These are phyloP conservation scores for Penicillium cinerascens DNA, from an alignment of 495 filamentous ascomycete genomes.

Conservation along the genomic window DNA sequence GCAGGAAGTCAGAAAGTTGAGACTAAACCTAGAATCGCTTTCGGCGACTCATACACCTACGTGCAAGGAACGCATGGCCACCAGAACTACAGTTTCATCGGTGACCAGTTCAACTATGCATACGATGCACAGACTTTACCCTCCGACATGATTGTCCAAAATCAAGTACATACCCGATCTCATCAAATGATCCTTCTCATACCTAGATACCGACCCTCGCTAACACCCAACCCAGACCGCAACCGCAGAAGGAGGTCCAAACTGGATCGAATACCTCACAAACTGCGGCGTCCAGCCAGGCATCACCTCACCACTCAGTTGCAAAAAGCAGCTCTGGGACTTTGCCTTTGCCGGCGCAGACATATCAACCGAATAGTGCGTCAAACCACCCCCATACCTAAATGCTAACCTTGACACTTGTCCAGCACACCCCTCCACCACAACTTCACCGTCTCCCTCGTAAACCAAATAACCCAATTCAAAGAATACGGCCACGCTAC, in stretches of 20 bases:
- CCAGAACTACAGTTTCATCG: conserved; percentile 50
- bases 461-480: conserved; percentile 40
- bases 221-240: conserved; percentile 11
- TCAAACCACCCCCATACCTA: neutral
- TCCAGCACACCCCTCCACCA: conserved; percentile 44
- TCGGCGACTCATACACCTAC: conserved; percentile 55
- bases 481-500: conserved; percentile 28
- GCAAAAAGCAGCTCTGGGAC: conserved; percentile 49
- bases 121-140: conserved; percentile 40
- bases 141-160: conserved; percentile 47
- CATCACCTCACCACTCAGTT: conserved; percentile 33
- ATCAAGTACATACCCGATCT: conserved; percentile 31
- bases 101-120: conserved; percentile 35
- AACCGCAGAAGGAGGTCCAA: conserved; percentile 48
- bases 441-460: conserved; percentile 44
- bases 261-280: conserved; percentile 50
- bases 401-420: too few species aligned
- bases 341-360: conserved; percentile 55
- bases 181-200: neutral
- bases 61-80: conserved; percentile 48
- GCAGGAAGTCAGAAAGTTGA: too few species aligned
- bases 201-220: too few species aligned
- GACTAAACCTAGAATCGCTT: too few species aligned
- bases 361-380: conserved; percentile 39
- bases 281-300: conserved; percentile 38